phyloP scores from a whole-genome alignment of 495 filamentous ascomycete genomes.

The Saxophila tyrrhenica region DNA sequence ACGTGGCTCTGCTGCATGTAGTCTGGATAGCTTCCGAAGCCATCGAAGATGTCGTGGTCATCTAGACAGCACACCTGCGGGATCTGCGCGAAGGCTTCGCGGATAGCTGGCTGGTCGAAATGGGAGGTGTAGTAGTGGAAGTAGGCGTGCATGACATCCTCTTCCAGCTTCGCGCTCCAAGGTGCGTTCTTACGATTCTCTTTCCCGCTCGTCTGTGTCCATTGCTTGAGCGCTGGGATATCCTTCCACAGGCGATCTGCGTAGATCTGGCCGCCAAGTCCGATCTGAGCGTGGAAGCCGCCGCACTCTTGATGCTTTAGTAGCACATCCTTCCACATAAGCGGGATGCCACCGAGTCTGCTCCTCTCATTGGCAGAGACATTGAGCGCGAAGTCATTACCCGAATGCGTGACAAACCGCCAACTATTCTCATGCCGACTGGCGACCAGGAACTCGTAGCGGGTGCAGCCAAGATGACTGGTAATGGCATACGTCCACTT shows the following conservation, averaged over 20 bases:
- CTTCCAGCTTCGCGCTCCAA: constrained; percentile 89
- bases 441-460: constrained; percentile 96
- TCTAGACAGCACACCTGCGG: constrained; percentile 87
- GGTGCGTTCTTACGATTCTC: constrained; percentile 79
- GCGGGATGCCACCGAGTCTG: constrained; percentile 74
- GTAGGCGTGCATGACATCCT: constrained; percentile 89
- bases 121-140: constrained; percentile 98
- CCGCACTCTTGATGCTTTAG: constrained; percentile 94
- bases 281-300: constrained; percentile 88
- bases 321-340: constrained; percentile 98
- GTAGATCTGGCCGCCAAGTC: constrained; percentile 89
- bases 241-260: constrained; percentile 96
- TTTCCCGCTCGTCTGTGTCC: constrained; percentile 80
- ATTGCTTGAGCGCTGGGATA: constrained; percentile 81
- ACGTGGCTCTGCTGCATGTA: constrained; percentile 97
- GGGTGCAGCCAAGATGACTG: constrained; percentile 87
- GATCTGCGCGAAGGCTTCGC: constrained; percentile 95
- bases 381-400: constrained; percentile 85
- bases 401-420: constrained; percentile 93
- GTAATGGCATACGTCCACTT: constrained; percentile 99
- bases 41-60: constrained; percentile 97
- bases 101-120: constrained; percentile 87
- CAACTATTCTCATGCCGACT: constrained; percentile 81
- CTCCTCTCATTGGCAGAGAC: constrained; percentile 75
- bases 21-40: constrained; percentile 93